phyloP scores from a whole-genome alignment of 768 basidiomycete species.

The Myochromella boudieri region DNA sequence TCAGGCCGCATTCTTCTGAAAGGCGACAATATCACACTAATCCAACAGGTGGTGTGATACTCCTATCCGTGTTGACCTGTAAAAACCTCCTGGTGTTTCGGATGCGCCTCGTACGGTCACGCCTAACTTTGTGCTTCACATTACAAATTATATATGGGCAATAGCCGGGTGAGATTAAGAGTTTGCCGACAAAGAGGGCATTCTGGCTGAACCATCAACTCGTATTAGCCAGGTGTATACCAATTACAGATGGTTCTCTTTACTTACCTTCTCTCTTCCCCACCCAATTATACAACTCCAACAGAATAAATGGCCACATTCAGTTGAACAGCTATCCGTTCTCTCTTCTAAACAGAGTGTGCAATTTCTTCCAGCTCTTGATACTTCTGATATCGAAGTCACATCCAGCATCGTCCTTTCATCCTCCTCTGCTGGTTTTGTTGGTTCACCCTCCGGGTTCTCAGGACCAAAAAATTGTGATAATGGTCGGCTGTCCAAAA shows the following conservation, averaged over 20 bases:
- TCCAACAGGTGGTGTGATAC: constrained; percentile 61
- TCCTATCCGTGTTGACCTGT: constrained; percentile 11
- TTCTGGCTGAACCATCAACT: constrained; percentile 53
- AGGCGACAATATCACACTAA: constrained; percentile 98
- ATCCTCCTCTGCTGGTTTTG: constrained; percentile 67
- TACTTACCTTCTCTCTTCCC: constrained; percentile 79
- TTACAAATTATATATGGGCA: constrained; percentile 86
- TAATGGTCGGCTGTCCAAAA: constrained; percentile 62
- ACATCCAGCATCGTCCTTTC: constrained; percentile 67
- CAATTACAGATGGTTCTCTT: not conserved
- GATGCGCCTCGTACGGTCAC: too few species aligned
- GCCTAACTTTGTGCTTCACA: too few species aligned
- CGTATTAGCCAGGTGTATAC: constrained; percentile 5
- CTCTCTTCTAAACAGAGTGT: constrained; percentile 86
- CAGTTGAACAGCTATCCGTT: constrained; percentile 78
- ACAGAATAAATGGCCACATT: constrained; percentile 89
- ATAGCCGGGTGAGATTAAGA: constrained; percentile 61
- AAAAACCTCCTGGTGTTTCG: constrained; percentile 5
- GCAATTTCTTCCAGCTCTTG: constrained; percentile 66
- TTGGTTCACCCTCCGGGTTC: constrained; percentile 52
- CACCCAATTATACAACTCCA: constrained; percentile 89
- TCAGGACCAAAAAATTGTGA: constrained; percentile 51
- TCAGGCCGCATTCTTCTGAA: constrained; percentile 93
- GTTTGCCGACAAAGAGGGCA: constrained; percentile 86
- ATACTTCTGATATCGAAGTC: constrained; percentile 45